Percentiles rank a stretch among this genome's conserved stretches.
phyloP scores from a whole-genome alignment of 2,329 filamentous ascomycete genomes.

The Anthostomella pinea region DNA sequence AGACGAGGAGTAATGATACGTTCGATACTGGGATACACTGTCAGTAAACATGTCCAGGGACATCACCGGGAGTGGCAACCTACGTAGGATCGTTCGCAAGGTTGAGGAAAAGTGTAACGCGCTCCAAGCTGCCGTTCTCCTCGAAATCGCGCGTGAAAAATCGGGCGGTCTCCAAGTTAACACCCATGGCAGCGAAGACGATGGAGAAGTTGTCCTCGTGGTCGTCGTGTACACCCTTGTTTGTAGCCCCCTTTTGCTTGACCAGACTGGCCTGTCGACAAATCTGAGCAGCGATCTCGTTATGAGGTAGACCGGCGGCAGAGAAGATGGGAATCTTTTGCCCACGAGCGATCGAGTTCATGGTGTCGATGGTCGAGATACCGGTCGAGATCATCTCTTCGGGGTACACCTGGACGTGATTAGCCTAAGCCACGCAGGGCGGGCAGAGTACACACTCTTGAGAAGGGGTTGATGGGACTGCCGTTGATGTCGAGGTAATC shows the following conservation, averaged over 20 bases:
- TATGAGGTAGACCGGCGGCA: slow-evolving; percentile 94
- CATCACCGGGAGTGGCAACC: slow-evolving; percentile 40
- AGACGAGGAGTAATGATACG: slow-evolving; percentile 99
- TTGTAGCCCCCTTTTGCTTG: slow-evolving; percentile 70
- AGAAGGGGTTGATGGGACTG: slow-evolving; percentile 97
- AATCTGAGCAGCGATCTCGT: slow-evolving; percentile 98
- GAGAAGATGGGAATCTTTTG: slow-evolving; percentile 99
- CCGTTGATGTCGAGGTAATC: slow-evolving; percentile 99
- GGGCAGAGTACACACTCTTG: slow-evolving; percentile 62
- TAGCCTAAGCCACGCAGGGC: slow-evolving; percentile 14
- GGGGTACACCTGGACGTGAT: slow-evolving; percentile 72
- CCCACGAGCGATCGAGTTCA: slow-evolving; percentile 96
- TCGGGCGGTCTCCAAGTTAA: slow-evolving; percentile 96
- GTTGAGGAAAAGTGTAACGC: slow-evolving; percentile 96
- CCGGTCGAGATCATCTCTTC: slow-evolving; percentile 99
- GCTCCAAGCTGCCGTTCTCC: slow-evolving; percentile 98
- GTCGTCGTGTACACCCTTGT: slow-evolving; percentile 92
- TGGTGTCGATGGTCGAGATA: slow-evolving; percentile 98
- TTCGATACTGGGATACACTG: slow-evolving; percentile 67
- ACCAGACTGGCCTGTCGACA: slow-evolving; percentile 95
- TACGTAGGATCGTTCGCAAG: slow-evolving; percentile 98
- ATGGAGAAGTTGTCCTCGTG: slow-evolving; percentile 99
- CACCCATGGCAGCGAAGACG: slow-evolving; percentile 99
- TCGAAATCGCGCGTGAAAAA: slow-evolving; percentile 99
- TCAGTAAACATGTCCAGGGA: slow-evolving; percentile 16